These are phyloP conservation scores for Elsinoe ampelina DNA, from an alignment of 2,329 filamentous ascomycete species.

Conservation along the genomic window DNA sequence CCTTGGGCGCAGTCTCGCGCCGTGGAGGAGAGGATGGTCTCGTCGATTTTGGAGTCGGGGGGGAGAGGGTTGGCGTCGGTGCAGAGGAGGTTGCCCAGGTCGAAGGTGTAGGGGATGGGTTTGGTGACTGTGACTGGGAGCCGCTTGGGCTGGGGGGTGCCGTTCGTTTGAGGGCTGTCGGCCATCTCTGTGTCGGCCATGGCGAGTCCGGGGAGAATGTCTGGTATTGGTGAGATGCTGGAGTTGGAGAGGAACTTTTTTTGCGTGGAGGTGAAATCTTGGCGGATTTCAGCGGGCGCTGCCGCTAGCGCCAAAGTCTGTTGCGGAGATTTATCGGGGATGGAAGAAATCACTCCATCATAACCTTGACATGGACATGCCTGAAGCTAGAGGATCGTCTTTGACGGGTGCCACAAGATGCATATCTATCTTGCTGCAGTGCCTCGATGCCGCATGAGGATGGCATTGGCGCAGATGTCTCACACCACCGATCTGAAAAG, in stretches of 20 bases:
- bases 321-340: background rate
- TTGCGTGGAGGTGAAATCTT: constrained; percentile 6
- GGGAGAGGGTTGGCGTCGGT: constrained; percentile 78
- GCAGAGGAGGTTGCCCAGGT: constrained; percentile 77
- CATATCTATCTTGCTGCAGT: too few relatives aligned
- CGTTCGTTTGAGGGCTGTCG: constrained; percentile 8
- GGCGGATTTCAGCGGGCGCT: background rate
- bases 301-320: background rate
- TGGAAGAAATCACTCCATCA: background rate
- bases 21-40: constrained; percentile 52
- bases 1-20: constrained; percentile 87
- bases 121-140: constrained; percentile 43
- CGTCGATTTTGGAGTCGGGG: constrained; percentile 34
- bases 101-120: constrained; percentile 84
- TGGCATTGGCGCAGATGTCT: background rate
- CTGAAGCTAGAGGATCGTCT: too few relatives aligned
- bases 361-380: background rate
- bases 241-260: constrained; percentile 4
- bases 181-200: constrained; percentile 16
- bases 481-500: background rate
- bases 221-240: background rate
- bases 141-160: constrained; percentile 13
- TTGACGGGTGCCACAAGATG: too few relatives aligned
- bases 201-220: background rate
- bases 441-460: too few relatives aligned